Base-by-base conservation (phyloP, 805 yeast species). In the Priceomyces fermenticarens region DNA sequence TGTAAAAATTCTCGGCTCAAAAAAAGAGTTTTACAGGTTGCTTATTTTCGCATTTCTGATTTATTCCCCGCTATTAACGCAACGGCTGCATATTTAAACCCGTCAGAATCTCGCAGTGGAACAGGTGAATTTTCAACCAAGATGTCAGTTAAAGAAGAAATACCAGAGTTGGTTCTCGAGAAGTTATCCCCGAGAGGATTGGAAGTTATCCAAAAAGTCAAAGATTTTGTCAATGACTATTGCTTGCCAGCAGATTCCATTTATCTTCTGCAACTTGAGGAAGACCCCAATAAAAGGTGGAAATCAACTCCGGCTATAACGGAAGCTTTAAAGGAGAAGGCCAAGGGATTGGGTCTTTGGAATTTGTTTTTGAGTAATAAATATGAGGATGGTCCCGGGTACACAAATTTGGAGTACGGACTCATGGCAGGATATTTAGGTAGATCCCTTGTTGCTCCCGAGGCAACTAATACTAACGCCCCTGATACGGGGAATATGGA, bases 401-500 rank as follows among this genome's bases (percentile, higher is more conserved):
- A 54, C 57, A 66, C 83, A 36, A 80, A 80, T 55, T 58, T 80
- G 47, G 86, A 81, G 52, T 81, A 81, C 51, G 86, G 82, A 0
- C 56, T 81, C 39, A 78, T 81, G 84, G 83, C 83, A 1, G 76
- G 73, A 53, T 76, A 77, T 53, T 63, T 80, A 53, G 87, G 86
- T 10, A 64, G 77, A 38, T 67, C 79, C 2, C 62, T 63, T 37
- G 55, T 70, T 40, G 85, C 79, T 1, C 78, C 84, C 2, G 83
- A 77, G 53, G 82, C 74, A 14, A 76, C 82, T 44, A 80, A 81
- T 53, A 73, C 78, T 12, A 60, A 57, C 42, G 85, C 85, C 9
- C 85, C 85, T 7, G 85, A 80, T 49, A 80, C 85, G 8, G 85
- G 85, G 3, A 79, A 80, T 53, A 81, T 75, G 80, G 77, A 72